Percentiles rank a stretch among this genome's conserved stretches.
phyloP scores from a whole-genome alignment of 768 basidiomycete species.

The Podaxis sp. region DNA sequence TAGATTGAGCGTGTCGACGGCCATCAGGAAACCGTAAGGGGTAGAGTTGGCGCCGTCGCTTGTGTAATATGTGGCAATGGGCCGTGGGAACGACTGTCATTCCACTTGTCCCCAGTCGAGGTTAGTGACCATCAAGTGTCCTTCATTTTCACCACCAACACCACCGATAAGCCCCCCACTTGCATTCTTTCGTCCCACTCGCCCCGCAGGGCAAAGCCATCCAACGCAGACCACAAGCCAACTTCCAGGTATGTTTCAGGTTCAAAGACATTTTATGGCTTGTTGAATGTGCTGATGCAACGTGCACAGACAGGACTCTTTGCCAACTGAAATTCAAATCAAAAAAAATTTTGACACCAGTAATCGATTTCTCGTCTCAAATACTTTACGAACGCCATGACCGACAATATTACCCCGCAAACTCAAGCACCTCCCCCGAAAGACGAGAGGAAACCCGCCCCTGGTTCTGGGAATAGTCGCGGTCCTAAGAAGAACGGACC shows the following conservation, averaged over 20 bases:
- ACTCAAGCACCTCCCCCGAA: constrained; percentile 57
- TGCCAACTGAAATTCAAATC: constrained; percentile 31
- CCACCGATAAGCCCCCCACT: constrained; percentile 41
- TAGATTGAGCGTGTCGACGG: constrained; percentile 1
- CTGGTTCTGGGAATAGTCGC: constrained; percentile 46
- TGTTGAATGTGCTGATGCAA: constrained; percentile 14
- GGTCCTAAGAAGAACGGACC: constrained; percentile 60
- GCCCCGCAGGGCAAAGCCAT: constrained; percentile 90
- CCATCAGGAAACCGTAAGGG: constrained; percentile 3
- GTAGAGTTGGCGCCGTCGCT: not conserved
- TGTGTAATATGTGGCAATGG: constrained; percentile 10
- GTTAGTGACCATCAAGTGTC: constrained; percentile 41
- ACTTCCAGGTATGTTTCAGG: constrained; percentile 40
- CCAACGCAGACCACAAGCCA: constrained; percentile 40
- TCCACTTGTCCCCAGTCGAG: constrained; percentile 25
- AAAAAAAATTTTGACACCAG: constrained; percentile 24
- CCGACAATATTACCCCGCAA: constrained; percentile 72
- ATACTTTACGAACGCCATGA: constrained; percentile 84
- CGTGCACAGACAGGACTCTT: constrained; percentile 17
- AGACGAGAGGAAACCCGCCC: constrained; percentile 70
- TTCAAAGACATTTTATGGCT: not conserved
- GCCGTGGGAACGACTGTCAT: constrained; percentile 39
- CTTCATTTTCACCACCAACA: constrained; percentile 48
- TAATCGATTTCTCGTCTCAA: constrained; percentile 42
- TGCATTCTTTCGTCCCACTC: constrained; percentile 69